Conservation (phyloP, 1,284 basidiomycete species). For the Heimioporus retisporus region DNA sequence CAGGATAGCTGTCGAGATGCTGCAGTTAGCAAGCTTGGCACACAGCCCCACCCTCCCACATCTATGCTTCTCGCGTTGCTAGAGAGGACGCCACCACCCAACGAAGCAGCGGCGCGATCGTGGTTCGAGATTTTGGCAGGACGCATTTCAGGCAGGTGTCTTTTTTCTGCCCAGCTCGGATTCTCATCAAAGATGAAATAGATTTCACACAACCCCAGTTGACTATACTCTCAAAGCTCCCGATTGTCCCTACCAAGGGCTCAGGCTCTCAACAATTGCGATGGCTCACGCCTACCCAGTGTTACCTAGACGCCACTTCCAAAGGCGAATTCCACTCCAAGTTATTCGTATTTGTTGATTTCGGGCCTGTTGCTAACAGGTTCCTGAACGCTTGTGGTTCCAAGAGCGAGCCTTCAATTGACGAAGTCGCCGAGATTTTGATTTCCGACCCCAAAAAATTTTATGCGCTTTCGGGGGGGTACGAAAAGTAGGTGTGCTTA, state of each 20-base stretch:
- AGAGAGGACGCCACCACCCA: constrained; percentile 69
- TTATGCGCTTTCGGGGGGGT: constrained; percentile 73
- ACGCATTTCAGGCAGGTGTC: constrained; percentile 69
- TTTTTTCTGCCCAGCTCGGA: neutral
- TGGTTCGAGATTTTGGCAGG: constrained; percentile 87
- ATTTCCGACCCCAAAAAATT: constrained; percentile 76
- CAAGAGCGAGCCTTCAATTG: constrained; percentile 88
- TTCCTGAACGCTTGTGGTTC: constrained; percentile 94
- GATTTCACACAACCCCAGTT: constrained; percentile 36
- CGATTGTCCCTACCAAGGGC: constrained; percentile 65
- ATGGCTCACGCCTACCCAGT: constrained; percentile 71
- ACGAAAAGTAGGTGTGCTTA: constrained; percentile 60
- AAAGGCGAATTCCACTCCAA: constrained; percentile 75
- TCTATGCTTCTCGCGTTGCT: constrained; percentile 74
- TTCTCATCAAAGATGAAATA: constrained; percentile 15
- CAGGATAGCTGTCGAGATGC: constrained; percentile 69
- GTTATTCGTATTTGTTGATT: constrained; percentile 92
- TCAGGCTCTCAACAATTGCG: constrained; percentile 45
- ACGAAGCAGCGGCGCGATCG: constrained; percentile 63
- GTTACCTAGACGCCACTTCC: constrained; percentile 70
- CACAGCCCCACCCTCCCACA: constrained; percentile 82
- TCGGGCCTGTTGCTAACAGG: constrained; percentile 84
- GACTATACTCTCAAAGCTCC: constrained; percentile 54
- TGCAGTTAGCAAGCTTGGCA: constrained; percentile 73
- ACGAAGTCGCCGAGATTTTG: constrained; percentile 78